Conservation (phyloP, 1,284 basidiomycete genomes). For the Fomitopsis pinicola region DNA sequence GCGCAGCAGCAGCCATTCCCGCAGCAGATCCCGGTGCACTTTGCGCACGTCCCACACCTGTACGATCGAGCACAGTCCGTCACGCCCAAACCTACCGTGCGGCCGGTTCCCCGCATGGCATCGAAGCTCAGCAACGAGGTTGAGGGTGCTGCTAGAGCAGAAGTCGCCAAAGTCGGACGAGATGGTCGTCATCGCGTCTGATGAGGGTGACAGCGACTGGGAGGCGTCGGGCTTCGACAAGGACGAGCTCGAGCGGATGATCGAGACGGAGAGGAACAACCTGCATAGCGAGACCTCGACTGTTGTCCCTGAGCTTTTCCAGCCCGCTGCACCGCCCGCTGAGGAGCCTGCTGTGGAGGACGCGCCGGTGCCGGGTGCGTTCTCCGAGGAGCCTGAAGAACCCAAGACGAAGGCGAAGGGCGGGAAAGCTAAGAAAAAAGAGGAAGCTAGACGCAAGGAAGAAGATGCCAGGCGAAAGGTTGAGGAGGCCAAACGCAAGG, state of each 20-base stretch:
- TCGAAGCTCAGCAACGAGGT: not conserved
- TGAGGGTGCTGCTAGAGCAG: not conserved
- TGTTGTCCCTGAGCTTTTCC: not conserved
- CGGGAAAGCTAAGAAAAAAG: not conserved
- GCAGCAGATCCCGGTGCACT: not conserved
- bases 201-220: conserved; percentile 9
- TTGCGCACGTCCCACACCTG: not conserved
- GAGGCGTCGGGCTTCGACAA: conserved; percentile 6
- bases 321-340: not conserved
- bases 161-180: conserved; percentile 4
- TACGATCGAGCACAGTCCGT: conserved; percentile 4
- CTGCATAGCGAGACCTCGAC: not conserved
- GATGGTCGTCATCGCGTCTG: conserved; percentile 3
- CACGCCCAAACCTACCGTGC: not conserved
- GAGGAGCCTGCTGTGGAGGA: not conserved
- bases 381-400: conserved; percentile 1
- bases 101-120: not conserved
- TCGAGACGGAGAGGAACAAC: conserved; percentile 1
- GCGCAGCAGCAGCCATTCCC: not conserved
- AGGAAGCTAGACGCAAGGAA: conserved; percentile 3
- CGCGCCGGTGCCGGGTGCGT: not conserved
- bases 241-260: conserved; percentile 5
- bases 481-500: not conserved
- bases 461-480: conserved; percentile 1
- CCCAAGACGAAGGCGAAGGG: conserved; percentile 1